phyloP scores from a whole-genome alignment of 306 rosid genomes.

The Castanopsis chinensis region DNA sequence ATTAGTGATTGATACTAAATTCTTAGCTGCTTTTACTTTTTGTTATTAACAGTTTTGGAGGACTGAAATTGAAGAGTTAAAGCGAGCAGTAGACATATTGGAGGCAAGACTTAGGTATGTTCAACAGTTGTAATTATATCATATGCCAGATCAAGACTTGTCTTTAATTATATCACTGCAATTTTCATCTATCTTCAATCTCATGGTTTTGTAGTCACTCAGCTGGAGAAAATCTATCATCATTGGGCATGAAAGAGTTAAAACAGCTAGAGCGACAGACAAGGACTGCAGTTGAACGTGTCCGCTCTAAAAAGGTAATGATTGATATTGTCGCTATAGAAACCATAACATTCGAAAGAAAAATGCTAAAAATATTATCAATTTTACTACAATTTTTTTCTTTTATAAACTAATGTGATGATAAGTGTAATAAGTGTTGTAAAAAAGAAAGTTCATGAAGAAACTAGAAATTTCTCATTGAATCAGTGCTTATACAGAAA shows the following conservation, averaged over 20 bases:
- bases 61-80: conserved; percentile 42
- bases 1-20: neutral
- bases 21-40: neutral
- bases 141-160: too few relatives aligned
- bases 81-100: conserved; percentile 28
- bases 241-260: conserved; percentile 44
- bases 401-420: neutral
- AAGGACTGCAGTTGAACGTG: conserved; percentile 39
- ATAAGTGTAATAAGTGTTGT: neutral
- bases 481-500: too few relatives aligned
- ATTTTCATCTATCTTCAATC: neutral
- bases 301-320: conserved; percentile 37
- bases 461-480: too few relatives aligned
- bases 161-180: too few relatives aligned
- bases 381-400: too few relatives aligned
- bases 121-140: too few relatives aligned
- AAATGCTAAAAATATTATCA: neutral
- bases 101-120: conserved; percentile 38
- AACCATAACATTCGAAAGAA: neutral
- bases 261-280: conserved; percentile 48
- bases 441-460: too few relatives aligned
- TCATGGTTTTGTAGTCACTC: conserved; percentile 24
- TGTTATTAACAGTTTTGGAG: conserved; percentile 32
- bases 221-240: conserved; percentile 44
- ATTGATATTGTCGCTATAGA: neutral